A percentile compares a stretch with the other conserved stretches of the same genome.
These are phyloP conservation scores for Cudoniella acicularis DNA, from an alignment of 495 filamentous ascomycete species.

Conservation along the genomic window DNA sequence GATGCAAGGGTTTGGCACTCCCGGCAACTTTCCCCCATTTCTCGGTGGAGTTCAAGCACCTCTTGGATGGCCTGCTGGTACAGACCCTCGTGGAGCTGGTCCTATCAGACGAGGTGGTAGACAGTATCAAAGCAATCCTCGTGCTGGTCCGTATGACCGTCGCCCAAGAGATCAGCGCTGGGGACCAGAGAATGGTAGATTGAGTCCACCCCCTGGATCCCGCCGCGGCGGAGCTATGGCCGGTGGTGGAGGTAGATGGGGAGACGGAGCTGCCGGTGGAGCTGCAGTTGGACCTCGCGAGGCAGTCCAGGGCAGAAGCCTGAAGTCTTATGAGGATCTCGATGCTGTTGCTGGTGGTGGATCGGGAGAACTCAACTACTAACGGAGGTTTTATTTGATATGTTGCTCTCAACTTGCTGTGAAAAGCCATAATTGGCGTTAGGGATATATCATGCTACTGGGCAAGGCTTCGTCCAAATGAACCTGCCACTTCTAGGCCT, in stretches of 20 bases:
- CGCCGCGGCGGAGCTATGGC: conserved; percentile 38
- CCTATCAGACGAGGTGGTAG: conserved; percentile 40
- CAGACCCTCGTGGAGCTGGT: conserved; percentile 36
- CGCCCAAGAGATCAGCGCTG: conserved; percentile 30
- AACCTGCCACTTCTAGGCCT: not conserved
- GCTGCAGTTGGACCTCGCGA: conserved; percentile 76
- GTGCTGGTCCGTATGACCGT: conserved; percentile 28
- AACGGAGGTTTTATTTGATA: not conserved
- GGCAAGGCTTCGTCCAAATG: not conserved
- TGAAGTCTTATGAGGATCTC: conserved; percentile 96
- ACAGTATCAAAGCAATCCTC: conserved; percentile 18
- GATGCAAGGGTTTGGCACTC: conserved; percentile 46
- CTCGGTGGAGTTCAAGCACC: conserved; percentile 51
- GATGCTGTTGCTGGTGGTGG: conserved; percentile 67
- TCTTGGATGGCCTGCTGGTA: conserved; percentile 36
- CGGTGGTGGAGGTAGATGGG: conserved; percentile 53
- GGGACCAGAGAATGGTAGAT: conserved; percentile 24
- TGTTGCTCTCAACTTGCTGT: not conserved
- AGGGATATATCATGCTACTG: not conserved
- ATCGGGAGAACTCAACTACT: conserved; percentile 63
- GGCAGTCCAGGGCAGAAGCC: conserved; percentile 80
- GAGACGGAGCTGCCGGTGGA: conserved; percentile 58
- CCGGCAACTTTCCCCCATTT: conserved; percentile 43
- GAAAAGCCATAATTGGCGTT: not conserved
- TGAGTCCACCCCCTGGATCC: conserved; percentile 27